Evolutionary conservation across 2,329 filamentous ascomycete species (phyloP).

Genomic region (Massarina eburnea): DNA sequence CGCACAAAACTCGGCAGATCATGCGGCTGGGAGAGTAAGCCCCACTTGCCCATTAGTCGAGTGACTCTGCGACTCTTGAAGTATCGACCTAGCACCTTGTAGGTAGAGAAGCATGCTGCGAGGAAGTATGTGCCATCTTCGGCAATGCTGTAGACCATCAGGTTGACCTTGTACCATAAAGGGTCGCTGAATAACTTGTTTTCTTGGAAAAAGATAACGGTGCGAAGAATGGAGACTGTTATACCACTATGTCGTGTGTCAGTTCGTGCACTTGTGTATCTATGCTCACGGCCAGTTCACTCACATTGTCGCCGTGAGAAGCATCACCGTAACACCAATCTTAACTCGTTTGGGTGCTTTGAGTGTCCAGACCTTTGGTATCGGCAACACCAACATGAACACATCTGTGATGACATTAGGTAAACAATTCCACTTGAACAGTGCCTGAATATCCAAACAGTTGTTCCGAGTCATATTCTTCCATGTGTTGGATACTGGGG

Average conservation of each 20-base stretch:
- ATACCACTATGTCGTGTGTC: background rate
- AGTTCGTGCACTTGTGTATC: background rate
- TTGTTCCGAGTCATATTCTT: no score
- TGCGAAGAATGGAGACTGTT: background rate
- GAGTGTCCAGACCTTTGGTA: conserved; percentile 1
- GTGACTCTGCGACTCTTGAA: conserved; percentile 1
- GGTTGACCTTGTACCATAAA: background rate
- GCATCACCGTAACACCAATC: background rate
- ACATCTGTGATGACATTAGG: background rate
- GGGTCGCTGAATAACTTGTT: background rate
- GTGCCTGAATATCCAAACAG: no score
- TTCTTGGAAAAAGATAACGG: background rate
- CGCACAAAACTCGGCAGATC: background rate
- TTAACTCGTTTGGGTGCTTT: background rate
- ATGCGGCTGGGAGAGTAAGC: background rate
- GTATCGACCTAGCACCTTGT: background rate
- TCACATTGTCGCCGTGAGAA: background rate
- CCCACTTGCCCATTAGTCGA: background rate
- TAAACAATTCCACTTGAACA: background rate
- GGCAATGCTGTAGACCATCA: background rate
- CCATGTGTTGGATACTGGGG: no score
- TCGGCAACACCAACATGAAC: background rate
- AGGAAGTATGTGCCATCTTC: background rate
- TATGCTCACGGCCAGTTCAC: background rate
- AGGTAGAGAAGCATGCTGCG: background rate